Evolutionary conservation across 352 stramenopile species (phyloP), one percentile per base, ranked within the genome.

Genomic region (Phytopythium aichiense): DNA sequence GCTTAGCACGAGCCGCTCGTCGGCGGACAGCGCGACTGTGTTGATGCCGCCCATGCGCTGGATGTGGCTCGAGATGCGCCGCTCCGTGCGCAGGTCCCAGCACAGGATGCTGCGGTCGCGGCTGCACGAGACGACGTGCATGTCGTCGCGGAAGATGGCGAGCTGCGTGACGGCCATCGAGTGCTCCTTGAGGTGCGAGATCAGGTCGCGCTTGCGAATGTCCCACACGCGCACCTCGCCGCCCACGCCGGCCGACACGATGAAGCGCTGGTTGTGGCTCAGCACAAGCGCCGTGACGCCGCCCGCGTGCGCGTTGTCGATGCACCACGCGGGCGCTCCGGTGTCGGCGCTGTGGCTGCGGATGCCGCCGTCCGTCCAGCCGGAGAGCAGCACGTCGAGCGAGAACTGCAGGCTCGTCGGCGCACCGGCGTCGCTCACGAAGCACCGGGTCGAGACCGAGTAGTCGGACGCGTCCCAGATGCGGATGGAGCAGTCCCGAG

Each of bases 1-100:
- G 45, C 87, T 97, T 25, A 98, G 69, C 40, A 98, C 88, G 45
- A 93, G 72, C n/a, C 71, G 89, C 64, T 98, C 75, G 69, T 98
- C 87, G 20, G 72, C 58, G 15, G 79, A 87, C n/a, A 98, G 71
- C 54, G 92, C 88, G 54, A 98, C 79, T 1, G 81, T 90, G 72
- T 98, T 97, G 71, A 98, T 92, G 25, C 88, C 90, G 45, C 94
- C 94, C 89, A 98, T 98, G 56, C 92, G 81, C 66, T 98, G 92
- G 52, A 91, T 94, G 63, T 98, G 91, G 63, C 77, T 91, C 56
- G 79, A 88, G 57, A 96, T 79, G 52, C 84, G 80, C 9, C 79
- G 88, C 72, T 98, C 92, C 40, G 78, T 79, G 37, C 89, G 79
- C 60, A 98, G 70, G 64, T 98, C 92, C 92, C 94, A 98, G 73